Evolutionary conservation across 208 protist genomes (phyloP).

Genomic region (Acanthamoeba royreba): DNA sequence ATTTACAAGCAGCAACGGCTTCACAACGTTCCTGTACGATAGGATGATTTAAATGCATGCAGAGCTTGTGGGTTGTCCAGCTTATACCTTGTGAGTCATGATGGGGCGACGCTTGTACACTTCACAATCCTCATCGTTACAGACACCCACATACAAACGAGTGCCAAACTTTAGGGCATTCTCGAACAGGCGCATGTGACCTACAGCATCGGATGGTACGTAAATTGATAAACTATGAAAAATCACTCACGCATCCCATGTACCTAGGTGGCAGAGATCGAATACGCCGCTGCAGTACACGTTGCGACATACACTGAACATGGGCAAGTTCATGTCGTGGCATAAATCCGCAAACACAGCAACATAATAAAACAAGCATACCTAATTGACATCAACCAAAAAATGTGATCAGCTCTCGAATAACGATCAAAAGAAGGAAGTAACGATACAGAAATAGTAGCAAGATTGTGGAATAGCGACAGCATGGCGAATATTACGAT

Average conservation of each 20-base stretch:
- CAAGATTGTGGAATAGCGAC: conserved; percentile 86
- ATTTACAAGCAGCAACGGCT: conserved; percentile 88
- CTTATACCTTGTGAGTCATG: conserved; percentile 88
- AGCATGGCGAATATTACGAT: conserved; percentile 85
- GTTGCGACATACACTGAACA: conserved; percentile 88
- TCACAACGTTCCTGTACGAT: conserved; percentile 86
- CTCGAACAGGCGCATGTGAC: conserved; percentile 76
- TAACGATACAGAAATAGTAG: conserved; percentile 76
- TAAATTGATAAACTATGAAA: background rate
- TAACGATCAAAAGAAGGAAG: background rate
- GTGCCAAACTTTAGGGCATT: conserved; percentile 86
- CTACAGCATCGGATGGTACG: no score
- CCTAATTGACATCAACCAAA: background rate
- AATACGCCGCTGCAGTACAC: conserved; percentile 91
- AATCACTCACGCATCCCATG: background rate
- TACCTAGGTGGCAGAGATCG: conserved; percentile 88
- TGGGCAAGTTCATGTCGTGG: conserved; percentile 85
- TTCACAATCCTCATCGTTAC: conserved; percentile 86
- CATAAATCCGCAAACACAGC: conserved; percentile 86
- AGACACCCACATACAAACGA: conserved; percentile 88
- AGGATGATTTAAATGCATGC: no score
- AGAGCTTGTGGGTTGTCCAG: no score
- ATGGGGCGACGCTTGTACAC: conserved; percentile 89
- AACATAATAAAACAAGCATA: conserved; percentile 75
- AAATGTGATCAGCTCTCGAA: background rate